Base-by-base conservation (phyloP, 176 grass and related monocot species). In the Cymbopogon citratus region DNA sequence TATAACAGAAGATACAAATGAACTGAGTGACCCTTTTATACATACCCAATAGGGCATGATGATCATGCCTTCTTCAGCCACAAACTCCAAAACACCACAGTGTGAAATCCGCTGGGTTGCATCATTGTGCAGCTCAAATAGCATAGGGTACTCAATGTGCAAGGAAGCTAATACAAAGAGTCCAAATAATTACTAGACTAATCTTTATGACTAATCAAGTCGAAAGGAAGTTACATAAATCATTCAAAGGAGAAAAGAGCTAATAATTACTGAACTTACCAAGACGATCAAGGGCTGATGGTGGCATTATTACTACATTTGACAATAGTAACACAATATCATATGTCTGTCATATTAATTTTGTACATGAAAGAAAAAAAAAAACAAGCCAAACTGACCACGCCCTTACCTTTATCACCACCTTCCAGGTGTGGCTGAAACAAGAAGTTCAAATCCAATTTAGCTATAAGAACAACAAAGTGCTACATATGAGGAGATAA, bases 41-140 rank as follows among this genome's bases (percentile, higher is more conserved):
- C 84, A 67, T 86, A 98, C 96, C 96, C 90, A 95, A 41, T 98
- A 93, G 69, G 92, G 92, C 90, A 95, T 95, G 82, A 93, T 91
- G 61, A 98, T 93, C 82, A 93, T 88, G 80, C 96, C 92, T 93
- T 98, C 96, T 83, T 95, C 92, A 81, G 92, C 96, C n/a, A 93
- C 85, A 66, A 98, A 98, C 57, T 98, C 92, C 73, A 98, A 72
- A 66, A 98, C 96, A 61, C 92, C 92, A 61, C 87, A 95, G 75
- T 98, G 96, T 80, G 96, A 98, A 90, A 90, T 80, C 75, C 89
- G 62, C 23, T 93, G 73, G 41, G 88, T 75, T 3, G 46, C 73
- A 93, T 83, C 89, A 74, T 98, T 98, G 83, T 82, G 86, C 25
- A 95, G 56, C 56, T 98, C 90, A 90, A 98, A 98, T 48, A 95